Percentiles rank a stretch among this genome's conserved stretches.
Evolutionary conservation across 1,139 yeast species (phyloP).

Genomic region (Meyerozyma smithsonii): DNA sequence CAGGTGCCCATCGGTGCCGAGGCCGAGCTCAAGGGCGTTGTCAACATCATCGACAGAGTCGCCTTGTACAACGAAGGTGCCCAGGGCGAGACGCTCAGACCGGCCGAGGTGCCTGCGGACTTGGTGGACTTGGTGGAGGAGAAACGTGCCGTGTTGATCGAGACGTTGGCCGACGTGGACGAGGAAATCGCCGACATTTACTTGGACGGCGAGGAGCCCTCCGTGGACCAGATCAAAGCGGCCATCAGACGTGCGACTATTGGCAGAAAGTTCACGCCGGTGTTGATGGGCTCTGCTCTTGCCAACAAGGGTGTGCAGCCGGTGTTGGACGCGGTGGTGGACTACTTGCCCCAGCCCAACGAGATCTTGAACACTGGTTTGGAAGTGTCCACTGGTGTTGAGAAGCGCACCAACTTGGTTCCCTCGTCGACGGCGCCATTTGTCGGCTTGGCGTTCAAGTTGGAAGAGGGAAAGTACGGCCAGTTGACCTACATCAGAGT

Average conservation of each 20-base stretch:
- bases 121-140: slow-evolving; percentile 23
- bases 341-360: slow-evolving; percentile 91
- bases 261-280: slow-evolving; percentile 96
- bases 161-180: slow-evolving; percentile 94
- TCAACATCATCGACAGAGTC: slow-evolving; percentile 82
- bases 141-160: slow-evolving; percentile 69
- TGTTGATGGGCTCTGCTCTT: slow-evolving; percentile 95
- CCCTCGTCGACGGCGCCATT: slow-evolving; percentile 78
- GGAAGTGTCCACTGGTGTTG: slow-evolving; percentile 58
- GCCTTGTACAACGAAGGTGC: slow-evolving; percentile 86
- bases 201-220: slow-evolving; percentile 86
- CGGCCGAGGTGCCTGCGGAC: slow-evolving; percentile 62
- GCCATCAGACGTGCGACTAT: slow-evolving; percentile 97
- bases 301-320: slow-evolving; percentile 96
- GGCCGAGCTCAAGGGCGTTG: slow-evolving; percentile 78
- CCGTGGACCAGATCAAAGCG: slow-evolving; percentile 70
- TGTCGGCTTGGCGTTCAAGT: slow-evolving; percentile 94
- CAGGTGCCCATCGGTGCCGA: slow-evolving; percentile 98
- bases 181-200: slow-evolving; percentile 93
- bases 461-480: slow-evolving; percentile 97
- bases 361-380: slow-evolving; percentile 88
- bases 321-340: slow-evolving; percentile 93
- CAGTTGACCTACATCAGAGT: slow-evolving; percentile 95
- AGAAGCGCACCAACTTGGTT: slow-evolving; percentile 66
- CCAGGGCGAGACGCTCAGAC: slow-evolving; percentile 76